Evolutionary conservation across 2,329 filamentous ascomycete species (phyloP), one percentile per base, ranked within the genome.

Genomic region (Talaromyces sp.): DNA sequence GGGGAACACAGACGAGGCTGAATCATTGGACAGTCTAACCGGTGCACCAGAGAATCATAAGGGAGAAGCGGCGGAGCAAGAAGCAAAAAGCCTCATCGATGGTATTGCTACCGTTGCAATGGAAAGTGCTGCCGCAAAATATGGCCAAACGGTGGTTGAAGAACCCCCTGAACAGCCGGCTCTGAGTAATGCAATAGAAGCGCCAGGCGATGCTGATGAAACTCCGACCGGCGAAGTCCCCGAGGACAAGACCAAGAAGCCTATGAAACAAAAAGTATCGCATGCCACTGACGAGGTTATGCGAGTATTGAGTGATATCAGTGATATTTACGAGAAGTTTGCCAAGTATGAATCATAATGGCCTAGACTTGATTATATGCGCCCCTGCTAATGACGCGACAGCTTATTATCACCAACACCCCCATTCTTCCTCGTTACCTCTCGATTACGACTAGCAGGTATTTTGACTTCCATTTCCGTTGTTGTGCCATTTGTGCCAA

Each of bases 21-120:
- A 87, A 1, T 90, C 86, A n/a, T 83, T 86, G 20, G 88, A 91
- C 56, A 91, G 86, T 46, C 81, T 87, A 1, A 94, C 90, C 0
- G 90, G 89, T 1, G 89, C 89, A 0, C 87, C 89, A 0, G 89
- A 95, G 69, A 88, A 88, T 57, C 83, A 91, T 71, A 87, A 90
- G 67, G 90, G 90, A 22, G 90, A 94, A 69, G 89, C 89, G 0
- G 88, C 91, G 1, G 90, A 95, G 70, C 84, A 89, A 55, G 90
- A 95, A 68, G 90, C 90, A 2, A 86, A 82, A 57, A 92, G 90
- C 66, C 87, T 95, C 55, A 86, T 94, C 57, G 88, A 87, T 55
- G 84, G 86, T 32, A 85, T 94, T 50, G 84, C 86, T 8, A 81
- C 84, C 16, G 83, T 94, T 9, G 87, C 89, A 1, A 74, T 94